Conservation (phyloP, 2,329 filamentous ascomycete genomes). For the Botrytis sinoallii region DNA sequence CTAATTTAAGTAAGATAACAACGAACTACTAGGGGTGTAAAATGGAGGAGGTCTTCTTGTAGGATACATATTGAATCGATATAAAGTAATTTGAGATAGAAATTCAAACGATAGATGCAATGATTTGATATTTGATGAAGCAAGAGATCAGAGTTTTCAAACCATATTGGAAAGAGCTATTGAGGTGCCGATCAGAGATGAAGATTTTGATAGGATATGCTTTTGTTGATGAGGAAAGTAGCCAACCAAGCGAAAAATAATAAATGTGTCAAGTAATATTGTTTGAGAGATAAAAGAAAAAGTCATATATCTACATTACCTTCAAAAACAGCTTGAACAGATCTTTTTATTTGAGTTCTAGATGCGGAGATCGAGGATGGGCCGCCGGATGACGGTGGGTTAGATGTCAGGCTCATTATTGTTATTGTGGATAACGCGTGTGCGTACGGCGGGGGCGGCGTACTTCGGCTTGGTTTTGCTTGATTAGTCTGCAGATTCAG, state of each 20-base stretch:
- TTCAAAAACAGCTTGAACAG: constrained; percentile 59
- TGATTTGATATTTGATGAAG: constrained; percentile 25
- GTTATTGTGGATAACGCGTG: constrained; percentile 15
- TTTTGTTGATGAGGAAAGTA: neutral
- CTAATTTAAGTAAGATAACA: constrained; percentile 37
- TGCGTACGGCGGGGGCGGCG: constrained; percentile 15
- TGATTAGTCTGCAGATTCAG: constrained; percentile 9
- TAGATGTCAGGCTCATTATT: constrained; percentile 36
- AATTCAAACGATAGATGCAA: constrained; percentile 16
- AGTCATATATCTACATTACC: constrained; percentile 41
- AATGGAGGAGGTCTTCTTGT: constrained; percentile 27
- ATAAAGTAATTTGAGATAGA: constrained; percentile 16
- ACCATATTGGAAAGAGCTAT: constrained; percentile 4
- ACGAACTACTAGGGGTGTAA: constrained; percentile 36
- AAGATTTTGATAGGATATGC: neutral
- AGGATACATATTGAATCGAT: constrained; percentile 33
- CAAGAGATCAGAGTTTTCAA: constrained; percentile 13
- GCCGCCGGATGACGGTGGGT: constrained; percentile 37
- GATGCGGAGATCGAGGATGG: constrained; percentile 35
- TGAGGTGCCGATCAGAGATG: neutral
- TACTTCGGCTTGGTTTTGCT: neutral
- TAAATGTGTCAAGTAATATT: constrained; percentile 9
- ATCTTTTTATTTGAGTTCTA: constrained; percentile 54
- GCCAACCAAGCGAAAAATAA: constrained; percentile 8
- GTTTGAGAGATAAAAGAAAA: constrained; percentile 15